Percentiles rank a stretch among this genome's conserved stretches.
Conservation (phyloP, 495 filamentous ascomycete species). For the Xylaria telfairii region DNA sequence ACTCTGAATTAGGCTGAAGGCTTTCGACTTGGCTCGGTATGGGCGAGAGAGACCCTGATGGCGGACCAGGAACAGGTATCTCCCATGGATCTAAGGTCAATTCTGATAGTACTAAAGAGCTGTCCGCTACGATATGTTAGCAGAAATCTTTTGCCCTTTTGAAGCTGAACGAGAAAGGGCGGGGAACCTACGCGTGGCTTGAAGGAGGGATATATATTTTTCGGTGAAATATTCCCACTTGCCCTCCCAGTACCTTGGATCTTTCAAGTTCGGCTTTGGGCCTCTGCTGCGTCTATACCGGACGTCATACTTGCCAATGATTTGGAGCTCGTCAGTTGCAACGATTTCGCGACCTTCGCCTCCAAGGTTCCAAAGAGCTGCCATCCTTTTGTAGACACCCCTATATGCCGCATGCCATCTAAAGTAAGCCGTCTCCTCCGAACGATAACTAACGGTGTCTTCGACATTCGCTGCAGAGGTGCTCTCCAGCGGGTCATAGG, state of each 20-base stretch:
- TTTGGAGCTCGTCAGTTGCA: not conserved
- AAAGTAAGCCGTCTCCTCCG: not conserved
- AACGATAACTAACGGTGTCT: not conserved
- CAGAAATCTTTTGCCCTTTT: not conserved
- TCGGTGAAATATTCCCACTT: constrained; percentile 9
- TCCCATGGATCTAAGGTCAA: not conserved
- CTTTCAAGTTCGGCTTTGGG: constrained; percentile 1
- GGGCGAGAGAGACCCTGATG: not conserved
- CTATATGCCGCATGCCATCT: constrained; percentile 1
- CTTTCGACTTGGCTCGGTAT: not conserved
- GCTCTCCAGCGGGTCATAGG: not conserved
- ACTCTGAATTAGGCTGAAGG: not conserved
- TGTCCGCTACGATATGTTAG: not conserved
- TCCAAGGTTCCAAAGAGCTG: constrained; percentile 5
- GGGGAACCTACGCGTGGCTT: not conserved
- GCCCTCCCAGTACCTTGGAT: constrained; percentile 11
- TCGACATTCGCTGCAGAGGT: not conserved
- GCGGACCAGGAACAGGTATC: not conserved
- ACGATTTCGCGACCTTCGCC: not conserved
- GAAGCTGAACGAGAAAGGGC: not conserved
- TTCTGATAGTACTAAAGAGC: not conserved
- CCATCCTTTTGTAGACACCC: constrained; percentile 13
- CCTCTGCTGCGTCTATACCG: constrained; percentile 4
- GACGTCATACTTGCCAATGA: not conserved
- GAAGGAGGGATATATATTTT: not conserved